Base-by-base conservation (phyloP, 2,329 filamentous ascomycete species). In the Colletotrichum magnum region DNA sequence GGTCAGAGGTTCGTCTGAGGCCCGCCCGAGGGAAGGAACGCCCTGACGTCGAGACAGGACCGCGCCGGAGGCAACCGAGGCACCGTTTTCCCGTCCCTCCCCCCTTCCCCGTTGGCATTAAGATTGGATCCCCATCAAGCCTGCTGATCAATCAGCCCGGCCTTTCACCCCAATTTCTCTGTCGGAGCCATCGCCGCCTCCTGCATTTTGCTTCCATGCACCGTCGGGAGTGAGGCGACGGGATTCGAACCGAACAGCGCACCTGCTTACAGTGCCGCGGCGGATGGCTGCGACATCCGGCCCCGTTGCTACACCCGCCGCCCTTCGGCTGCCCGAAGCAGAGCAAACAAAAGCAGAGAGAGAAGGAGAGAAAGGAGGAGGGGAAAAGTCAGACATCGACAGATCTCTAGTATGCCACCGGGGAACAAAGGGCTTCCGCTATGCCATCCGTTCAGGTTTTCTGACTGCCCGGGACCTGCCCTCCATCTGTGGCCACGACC, bases 101-200 rank as follows among this genome's bases (percentile, higher is more conserved):
- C 28, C 16, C 41, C 43, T 47, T 47, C 53, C 52, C 47, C 59
- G 53, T 24, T 57, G 47, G 47, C 60, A 58, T 58, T 69, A 47
- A 66, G 62, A 69, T 66, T 69, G 62, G 62, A 61, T 65, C 62
- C 32, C 32, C 54, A 54, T 61, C 47, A 41, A 58, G 65, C 41
- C 56, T 60, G 62, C 66, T 66, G 66, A 66, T 69, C 66, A 48
- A 47, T 64, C 59, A 62, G 36, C 41, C 36, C 13, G 41, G 16
- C 13, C 6, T 6, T 5, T 43, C 41, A 36, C 32, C 32, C 32
- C 32, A 21, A 54, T 48, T 41, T 15, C 47, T n/a, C 41, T 26
- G 18, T 61, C 50, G 48, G 57, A 65, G 54, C 54, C 50, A 28
- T 66, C 50, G 18, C 15, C 39, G 26, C 36, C 43, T n/a, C 32